These are phyloP conservation scores for Moniliophthora roreri DNA, from an alignment of 1,284 basidiomycete species.

Conservation along the genomic window DNA sequence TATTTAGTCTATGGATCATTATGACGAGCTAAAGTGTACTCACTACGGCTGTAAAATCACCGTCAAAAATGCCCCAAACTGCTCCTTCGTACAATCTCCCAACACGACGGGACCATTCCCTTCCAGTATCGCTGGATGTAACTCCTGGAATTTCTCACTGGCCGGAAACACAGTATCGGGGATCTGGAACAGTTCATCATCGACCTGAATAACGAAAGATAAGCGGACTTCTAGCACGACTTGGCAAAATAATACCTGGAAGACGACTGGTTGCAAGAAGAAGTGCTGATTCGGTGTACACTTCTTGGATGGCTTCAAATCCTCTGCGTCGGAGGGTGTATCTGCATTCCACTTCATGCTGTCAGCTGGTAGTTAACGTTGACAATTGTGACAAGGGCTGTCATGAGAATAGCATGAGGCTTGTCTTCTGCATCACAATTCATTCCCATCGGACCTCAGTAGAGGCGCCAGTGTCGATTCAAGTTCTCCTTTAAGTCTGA, in stretches of 20 bases:
- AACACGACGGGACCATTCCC: not conserved
- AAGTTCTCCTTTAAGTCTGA: too few species aligned
- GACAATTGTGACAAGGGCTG: too few species aligned
- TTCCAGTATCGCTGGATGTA: not conserved
- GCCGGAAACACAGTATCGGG: not conserved
- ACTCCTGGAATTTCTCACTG: not conserved
- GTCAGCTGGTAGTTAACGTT: too few species aligned
- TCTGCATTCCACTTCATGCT: too few species aligned
- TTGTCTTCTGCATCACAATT: too few species aligned
- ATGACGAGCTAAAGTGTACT: not conserved
- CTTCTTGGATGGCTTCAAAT: too few species aligned
- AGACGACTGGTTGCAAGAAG: not conserved
- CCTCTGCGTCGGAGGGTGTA: too few species aligned
- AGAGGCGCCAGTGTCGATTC: too few species aligned
- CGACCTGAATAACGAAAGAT: not conserved
- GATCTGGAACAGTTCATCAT: not conserved
- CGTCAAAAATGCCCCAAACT: not conserved
- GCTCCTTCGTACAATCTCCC: not conserved
- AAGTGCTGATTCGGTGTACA: not conserved
- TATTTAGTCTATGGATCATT: too few species aligned
- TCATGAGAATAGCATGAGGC: too few species aligned
- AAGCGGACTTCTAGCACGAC: not conserved
- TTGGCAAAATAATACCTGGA: not conserved
- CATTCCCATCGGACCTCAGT: too few species aligned
- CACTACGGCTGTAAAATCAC: constrained; percentile 2